Percentiles rank a stretch among this genome's conserved stretches.
These are phyloP conservation scores for Didymellaceae sp. DNA, from an alignment of 2,329 filamentous ascomycete genomes.

Conservation along the genomic window DNA sequence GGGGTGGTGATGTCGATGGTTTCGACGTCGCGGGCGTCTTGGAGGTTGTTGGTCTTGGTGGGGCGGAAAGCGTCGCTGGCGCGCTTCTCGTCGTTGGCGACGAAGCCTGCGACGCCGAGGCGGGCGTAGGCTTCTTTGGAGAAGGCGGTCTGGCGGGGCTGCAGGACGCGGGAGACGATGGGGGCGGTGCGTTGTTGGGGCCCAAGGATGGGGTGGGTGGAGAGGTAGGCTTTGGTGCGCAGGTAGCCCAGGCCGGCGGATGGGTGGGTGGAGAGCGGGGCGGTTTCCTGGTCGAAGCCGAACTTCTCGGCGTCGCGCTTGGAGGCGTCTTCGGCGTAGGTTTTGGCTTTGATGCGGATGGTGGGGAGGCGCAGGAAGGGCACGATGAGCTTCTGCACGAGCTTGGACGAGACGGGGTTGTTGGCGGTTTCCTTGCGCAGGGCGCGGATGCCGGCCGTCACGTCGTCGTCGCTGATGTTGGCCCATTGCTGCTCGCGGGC, in stretches of 20 bases:
- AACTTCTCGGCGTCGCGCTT: conserved; percentile 37
- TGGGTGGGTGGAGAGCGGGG: conserved; percentile 66
- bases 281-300: conserved; percentile 44
- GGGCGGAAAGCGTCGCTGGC: conserved; percentile 34
- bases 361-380: conserved; percentile 64
- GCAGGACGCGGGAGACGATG: conserved; percentile 64
- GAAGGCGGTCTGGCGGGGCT: conserved; percentile 35
- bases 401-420: conserved; percentile 55
- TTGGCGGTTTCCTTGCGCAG: conserved; percentile 57
- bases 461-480: conserved; percentile 32
- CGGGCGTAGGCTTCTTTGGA: conserved; percentile 38
- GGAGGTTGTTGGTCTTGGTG: conserved; percentile 25
- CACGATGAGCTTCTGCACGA: conserved; percentile 59
- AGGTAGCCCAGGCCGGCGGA: conserved; percentile 69
- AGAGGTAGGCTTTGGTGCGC: conserved; percentile 60
- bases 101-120: conserved; percentile 55
- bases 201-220: conserved; percentile 67
- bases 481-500: conserved; percentile 37
- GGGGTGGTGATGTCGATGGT: conserved; percentile 51
- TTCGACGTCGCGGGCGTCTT: conserved; percentile 30
- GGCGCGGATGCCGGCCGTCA: conserved; percentile 39
- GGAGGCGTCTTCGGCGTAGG: conserved; percentile 29
- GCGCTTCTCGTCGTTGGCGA: conserved; percentile 48
- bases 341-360: conserved; percentile 36
- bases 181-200: conserved; percentile 62